Conservation (phyloP, 2,329 filamentous ascomycete species). For the Ophiocordyceps camponoti-rufipedis region DNA sequence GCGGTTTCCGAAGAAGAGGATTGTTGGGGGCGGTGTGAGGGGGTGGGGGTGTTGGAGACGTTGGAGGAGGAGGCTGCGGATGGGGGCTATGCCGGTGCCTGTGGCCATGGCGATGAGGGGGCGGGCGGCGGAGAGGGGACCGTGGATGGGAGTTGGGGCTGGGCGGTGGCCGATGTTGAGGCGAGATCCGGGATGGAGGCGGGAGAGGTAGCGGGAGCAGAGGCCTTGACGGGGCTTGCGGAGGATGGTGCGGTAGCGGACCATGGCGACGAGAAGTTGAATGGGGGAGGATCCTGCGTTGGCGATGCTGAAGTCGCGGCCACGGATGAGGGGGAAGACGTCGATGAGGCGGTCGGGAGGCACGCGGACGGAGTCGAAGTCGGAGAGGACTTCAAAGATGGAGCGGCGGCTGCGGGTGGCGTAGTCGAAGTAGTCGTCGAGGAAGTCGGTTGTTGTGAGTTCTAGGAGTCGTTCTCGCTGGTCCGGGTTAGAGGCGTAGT, state of each 20-base stretch:
- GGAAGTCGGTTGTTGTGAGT: conserved; percentile 59
- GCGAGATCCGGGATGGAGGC: conserved; percentile 36
- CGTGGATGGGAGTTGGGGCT: conserved; percentile 23
- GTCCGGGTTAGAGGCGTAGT: conserved; percentile 52
- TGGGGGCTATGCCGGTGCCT: conserved; percentile 73
- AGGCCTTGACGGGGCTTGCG: conserved; percentile 71
- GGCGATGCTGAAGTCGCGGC: conserved; percentile 85
- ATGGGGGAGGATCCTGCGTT: conserved; percentile 35
- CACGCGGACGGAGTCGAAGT: conserved; percentile 71
- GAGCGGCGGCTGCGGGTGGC: conserved; percentile 77
- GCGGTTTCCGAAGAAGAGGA: conserved; percentile 75
- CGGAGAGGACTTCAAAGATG: conserved; percentile 80
- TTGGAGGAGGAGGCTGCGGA: conserved; percentile 65
- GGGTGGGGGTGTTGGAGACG: conserved; percentile 22
- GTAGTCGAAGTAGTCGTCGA: conserved; percentile 93
- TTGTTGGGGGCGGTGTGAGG: conserved; percentile 15
- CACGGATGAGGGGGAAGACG: conserved; percentile 66
- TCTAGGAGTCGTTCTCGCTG: conserved; percentile 73
- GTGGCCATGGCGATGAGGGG: conserved; percentile 67
- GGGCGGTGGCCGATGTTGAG: conserved; percentile 42
- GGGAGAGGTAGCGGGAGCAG: conserved; percentile 70
- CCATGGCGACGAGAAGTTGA: conserved; percentile 68
- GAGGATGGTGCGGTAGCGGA: conserved; percentile 80
- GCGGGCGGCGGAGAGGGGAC: conserved; percentile 15
- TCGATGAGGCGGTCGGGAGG: conserved; percentile 55